phyloP scores from a whole-genome alignment of 106 monocot species.

The Platanthera zijinensis region DNA sequence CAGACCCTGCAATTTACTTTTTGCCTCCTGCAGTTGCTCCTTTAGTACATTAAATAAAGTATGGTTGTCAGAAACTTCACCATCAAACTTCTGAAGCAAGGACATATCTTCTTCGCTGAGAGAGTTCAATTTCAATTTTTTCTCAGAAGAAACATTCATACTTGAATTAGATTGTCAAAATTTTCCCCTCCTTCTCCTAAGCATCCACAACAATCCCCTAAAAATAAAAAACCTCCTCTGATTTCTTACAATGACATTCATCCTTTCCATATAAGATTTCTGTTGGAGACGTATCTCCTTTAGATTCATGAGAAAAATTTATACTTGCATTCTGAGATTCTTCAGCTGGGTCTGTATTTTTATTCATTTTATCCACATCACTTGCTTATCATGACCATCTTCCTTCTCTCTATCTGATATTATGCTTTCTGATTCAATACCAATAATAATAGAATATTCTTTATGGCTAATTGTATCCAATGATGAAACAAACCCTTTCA shows the following conservation, averaged over 20 bases:
- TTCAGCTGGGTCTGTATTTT: background rate
- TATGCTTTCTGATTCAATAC: background rate
- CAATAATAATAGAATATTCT: background rate
- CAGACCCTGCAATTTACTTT: slow-evolving; percentile 30
- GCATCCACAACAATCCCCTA: slow-evolving; percentile 1
- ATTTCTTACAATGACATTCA: background rate
- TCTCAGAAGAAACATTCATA: background rate
- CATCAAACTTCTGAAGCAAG: slow-evolving; percentile 16
- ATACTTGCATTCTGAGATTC: background rate
- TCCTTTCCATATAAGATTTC: background rate
- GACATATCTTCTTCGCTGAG: background rate
- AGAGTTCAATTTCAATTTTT: background rate
- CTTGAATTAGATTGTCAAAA: background rate
- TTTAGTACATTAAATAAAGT: slow-evolving; percentile 20
- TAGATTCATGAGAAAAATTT: background rate
- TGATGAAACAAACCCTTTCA: background rate
- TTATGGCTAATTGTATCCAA: background rate
- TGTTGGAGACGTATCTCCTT: background rate
- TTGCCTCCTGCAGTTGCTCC: slow-evolving; percentile 32
- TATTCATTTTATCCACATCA: slow-evolving; percentile 5
- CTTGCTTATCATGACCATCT: background rate
- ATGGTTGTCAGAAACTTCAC: slow-evolving; percentile 13
- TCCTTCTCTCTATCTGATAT: background rate
- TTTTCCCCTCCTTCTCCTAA: background rate
- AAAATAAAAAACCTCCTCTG: background rate